A percentile compares a stretch with the other conserved stretches of the same genome.
phyloP scores from a whole-genome alignment of 108 stramenopile genomes.

The Epipyxis sp. region DNA sequence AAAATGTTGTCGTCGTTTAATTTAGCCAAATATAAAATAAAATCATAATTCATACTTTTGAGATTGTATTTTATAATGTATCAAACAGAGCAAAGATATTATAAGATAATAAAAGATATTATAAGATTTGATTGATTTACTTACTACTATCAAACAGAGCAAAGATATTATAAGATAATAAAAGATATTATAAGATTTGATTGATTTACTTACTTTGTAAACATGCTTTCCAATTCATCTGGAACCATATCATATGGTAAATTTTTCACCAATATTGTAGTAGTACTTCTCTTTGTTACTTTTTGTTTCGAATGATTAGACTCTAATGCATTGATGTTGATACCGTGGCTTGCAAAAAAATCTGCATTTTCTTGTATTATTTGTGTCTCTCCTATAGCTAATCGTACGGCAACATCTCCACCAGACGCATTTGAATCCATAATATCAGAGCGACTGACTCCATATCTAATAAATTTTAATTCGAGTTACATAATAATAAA shows the following conservation, averaged over 20 bases:
- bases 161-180: too few relatives aligned
- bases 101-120: too few relatives aligned
- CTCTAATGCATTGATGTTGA: constrained; percentile 79
- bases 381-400: constrained; percentile 91
- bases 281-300: constrained; percentile 64
- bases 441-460: constrained; percentile 80
- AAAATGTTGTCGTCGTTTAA: too few relatives aligned
- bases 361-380: constrained; percentile 84
- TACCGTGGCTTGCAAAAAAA: constrained; percentile 79
- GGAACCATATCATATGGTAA: constrained; percentile 76
- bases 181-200: too few relatives aligned
- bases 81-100: too few relatives aligned
- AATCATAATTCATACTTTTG: too few relatives aligned
- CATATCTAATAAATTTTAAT: constrained; percentile 52
- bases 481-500: neutral
- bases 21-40: too few relatives aligned
- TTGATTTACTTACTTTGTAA: too few relatives aligned
- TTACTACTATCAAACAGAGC: too few relatives aligned
- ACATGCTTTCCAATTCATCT: constrained; percentile 79
- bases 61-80: too few relatives aligned
- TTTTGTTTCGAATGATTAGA: constrained; percentile 31
- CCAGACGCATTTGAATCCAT: constrained; percentile 71
- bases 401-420: constrained; percentile 82
- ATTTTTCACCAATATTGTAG: constrained; percentile 89
- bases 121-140: too few relatives aligned